Evolutionary conservation across 495 filamentous ascomycete genomes (phyloP).

Genomic region (Penicillium pulvis): DNA sequence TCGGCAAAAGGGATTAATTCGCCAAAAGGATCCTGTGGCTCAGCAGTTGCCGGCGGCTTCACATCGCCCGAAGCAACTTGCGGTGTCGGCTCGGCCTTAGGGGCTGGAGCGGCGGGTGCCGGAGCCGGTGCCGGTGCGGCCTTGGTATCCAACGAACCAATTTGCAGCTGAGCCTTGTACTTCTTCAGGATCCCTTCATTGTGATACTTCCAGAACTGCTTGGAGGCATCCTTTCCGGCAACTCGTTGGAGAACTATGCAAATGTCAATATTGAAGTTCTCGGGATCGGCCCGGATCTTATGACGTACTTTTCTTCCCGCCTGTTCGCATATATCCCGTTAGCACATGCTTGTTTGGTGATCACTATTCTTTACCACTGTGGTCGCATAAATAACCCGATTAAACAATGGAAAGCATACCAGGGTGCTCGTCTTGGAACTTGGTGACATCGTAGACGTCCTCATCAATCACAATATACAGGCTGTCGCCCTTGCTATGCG

Average conservation of each 20-base stretch:
- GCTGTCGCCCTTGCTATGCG: conserved; percentile 83
- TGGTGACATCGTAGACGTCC: conserved; percentile 95
- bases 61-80: conserved; percentile 42
- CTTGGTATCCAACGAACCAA: conserved; percentile 91
- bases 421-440: conserved; percentile 92
- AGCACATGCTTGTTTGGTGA: conserved; percentile 7
- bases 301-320: conserved; percentile 89
- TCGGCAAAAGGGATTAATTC: conserved; percentile 89
- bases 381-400: not conserved
- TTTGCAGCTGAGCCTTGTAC: conserved; percentile 81
- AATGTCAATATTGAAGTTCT: conserved; percentile 23
- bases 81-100: conserved; percentile 52
- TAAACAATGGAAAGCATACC: conserved; percentile 48
- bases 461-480: conserved; percentile 92
- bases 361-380: not conserved
- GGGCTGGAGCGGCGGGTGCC: conserved; percentile 22
- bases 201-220: conserved; percentile 99
- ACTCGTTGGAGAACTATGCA: conserved; percentile 78
- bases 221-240: conserved; percentile 93
- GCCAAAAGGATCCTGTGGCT: conserved; percentile 82
- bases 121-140: conserved; percentile 57
- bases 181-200: conserved; percentile 94
- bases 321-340: conserved; percentile 36
- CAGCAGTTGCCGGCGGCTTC: conserved; percentile 45
- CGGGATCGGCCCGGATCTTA: conserved; percentile 5